Evolutionary conservation across 352 stramenopile species (phyloP).

Genomic region (Globisporangium cylindrosporum): DNA sequence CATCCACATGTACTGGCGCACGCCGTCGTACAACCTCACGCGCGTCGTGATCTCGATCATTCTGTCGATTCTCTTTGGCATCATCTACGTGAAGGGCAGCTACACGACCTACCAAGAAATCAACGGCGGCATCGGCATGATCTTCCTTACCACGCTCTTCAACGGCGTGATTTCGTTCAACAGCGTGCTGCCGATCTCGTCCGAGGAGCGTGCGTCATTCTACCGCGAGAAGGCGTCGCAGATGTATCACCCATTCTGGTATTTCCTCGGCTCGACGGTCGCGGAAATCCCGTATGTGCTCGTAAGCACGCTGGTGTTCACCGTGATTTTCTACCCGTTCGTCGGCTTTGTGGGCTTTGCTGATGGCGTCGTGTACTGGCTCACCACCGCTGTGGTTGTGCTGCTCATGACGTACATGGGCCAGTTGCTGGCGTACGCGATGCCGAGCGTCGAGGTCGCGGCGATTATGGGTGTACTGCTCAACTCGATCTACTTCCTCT

Average conservation of each 20-base stretch:
- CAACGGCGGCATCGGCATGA: conserved; percentile 42
- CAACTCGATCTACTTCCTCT: conserved; percentile 27
- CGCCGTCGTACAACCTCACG: neutral
- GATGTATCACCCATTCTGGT: conserved; percentile 65
- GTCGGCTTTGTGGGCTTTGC: conserved; percentile 22
- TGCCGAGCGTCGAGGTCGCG: conserved; percentile 24
- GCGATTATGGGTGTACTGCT: conserved; percentile 24
- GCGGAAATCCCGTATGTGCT: conserved; percentile 46
- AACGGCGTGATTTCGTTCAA: conserved; percentile 56
- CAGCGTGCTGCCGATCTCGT: conserved; percentile 55
- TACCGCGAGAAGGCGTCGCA: conserved; percentile 76
- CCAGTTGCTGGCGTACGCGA: conserved; percentile 19
- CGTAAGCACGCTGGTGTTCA: conserved; percentile 22
- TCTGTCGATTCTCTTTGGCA: conserved; percentile 58
- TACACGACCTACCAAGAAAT: conserved; percentile 23
- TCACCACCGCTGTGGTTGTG: conserved; percentile 16
- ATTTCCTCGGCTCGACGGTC: conserved; percentile 33
- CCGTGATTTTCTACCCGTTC: conserved; percentile 23
- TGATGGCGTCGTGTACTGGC: conserved; percentile 18
- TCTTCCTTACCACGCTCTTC: conserved; percentile 70
- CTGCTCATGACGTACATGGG: conserved; percentile 27
- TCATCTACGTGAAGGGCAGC: conserved; percentile 40
- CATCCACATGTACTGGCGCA: conserved; percentile 13
- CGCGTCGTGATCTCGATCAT: conserved; percentile 29
- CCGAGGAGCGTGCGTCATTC: conserved; percentile 73